Base-by-base conservation (phyloP, 2,329 filamentous ascomycete species). In the Bipolaris gigantea region DNA sequence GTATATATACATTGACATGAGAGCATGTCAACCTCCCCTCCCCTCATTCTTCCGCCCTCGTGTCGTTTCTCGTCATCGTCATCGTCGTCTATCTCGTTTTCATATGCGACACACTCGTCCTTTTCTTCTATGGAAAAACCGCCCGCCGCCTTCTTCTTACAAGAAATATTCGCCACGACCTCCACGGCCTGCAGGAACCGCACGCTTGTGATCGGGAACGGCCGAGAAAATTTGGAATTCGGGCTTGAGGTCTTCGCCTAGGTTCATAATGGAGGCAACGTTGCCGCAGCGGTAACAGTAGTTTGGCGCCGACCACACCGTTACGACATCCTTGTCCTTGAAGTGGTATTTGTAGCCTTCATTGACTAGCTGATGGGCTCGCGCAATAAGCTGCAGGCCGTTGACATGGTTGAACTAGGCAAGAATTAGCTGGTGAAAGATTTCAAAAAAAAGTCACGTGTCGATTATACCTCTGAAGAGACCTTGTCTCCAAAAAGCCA, bases 281-380 rank as follows among this genome's bases (percentile, higher is more conserved):
- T 81, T 81, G 27, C 79, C 79, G 57, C 79, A 81, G 44, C 79
- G 73, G 64, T 81, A 81, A 65, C 81, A 84, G 70, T 84, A 84
- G 56, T 84, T 99, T 3, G 94, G 94, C 5, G 94, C 94, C 11
- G 74, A 77, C 79, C 94, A 99, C 16, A 99, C 94, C 0, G 94
- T 99, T 39, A 97, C 94, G 59, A 99, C 97, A 47, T 95, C 95
- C 77, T 94, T 93, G 73, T 96, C 90, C 49, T 89, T 83, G 77
- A 97, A 97, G 73, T 97, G 93, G 74, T 95, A 97, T 85, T 90
- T 90, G 79, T 89, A 90, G 53, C 87, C 87, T 75, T 90, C 87
- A 64, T 90, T 89, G 60, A 90, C 88, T 19, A 90, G 79, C 70
- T 90, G 87, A 76, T 90, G 87, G 11, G 87, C 87, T 66, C 87